Base-by-base conservation (phyloP, 2,329 filamentous ascomycete species). In the Orbilia ellipsospora region DNA sequence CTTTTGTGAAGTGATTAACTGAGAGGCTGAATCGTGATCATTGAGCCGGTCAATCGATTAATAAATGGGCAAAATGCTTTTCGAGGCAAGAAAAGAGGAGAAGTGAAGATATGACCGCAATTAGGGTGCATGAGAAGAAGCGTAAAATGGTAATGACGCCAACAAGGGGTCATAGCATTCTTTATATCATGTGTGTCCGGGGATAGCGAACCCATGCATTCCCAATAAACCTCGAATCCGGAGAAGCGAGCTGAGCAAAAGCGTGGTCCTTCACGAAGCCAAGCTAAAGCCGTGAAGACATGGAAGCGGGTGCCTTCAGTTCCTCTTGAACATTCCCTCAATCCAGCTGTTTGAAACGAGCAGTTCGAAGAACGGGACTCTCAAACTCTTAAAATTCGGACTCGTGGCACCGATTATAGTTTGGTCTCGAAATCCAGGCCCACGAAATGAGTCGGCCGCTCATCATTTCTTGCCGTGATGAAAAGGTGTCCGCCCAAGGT, bases 341-440 rank as follows among this genome's bases (percentile, higher is more conserved):
- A 70, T 70, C 40, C 12, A 70, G 66, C 59, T 63, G 56, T 50
- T 70, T 70, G 66, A 70, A 51, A 70, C 66, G 66, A 70, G 40
- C 61, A 44, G 16, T 28, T 55, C 31, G 31, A 56, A 42, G 44
- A 44, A 69, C 42, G 57, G 59, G 18, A 52, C n/a, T 23, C 55
- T 26, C 28, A 20, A 45, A 12, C 55, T 44, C 26, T 44, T 45
- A 7, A 20, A 44, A 42, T 15, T 8, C 28, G 36, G 60, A 70
- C 23, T 50, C 16, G 18, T 40, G 48, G 44, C 26, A 23, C 23
- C 42, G 20, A 36, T 45, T 50, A 4, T 50, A 36, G 42, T 18
- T 31, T 18, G 13, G 57, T 4, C 36, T 55, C 26, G 1, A 18
- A 12, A n/a, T 52, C 44, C 16, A 52, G n/a, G 6, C 48, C 18